Evolutionary conservation across 1,284 basidiomycete species (phyloP), one percentile per base, ranked within the genome.

Genomic region (Ceratobasidium sp.): DNA sequence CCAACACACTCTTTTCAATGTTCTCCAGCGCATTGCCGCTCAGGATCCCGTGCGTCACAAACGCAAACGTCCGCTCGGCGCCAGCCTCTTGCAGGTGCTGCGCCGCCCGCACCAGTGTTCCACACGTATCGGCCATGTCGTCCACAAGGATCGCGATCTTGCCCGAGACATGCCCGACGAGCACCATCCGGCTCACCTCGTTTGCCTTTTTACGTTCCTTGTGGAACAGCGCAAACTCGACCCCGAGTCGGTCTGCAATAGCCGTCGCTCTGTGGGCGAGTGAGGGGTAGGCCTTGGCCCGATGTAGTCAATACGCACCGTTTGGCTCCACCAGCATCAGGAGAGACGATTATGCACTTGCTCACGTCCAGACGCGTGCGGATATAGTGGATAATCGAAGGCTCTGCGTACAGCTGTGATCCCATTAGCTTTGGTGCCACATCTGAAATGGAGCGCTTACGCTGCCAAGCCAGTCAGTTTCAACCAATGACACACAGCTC

Each of bases 111-210:
- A 94, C 96, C 70, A 99, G 87, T 72, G 97, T 99, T 52, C 97
- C 97, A 80, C 97, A 99, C 50, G 97, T 99, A 82, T 99, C 97
- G 64, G 97, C 96, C 97, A 99, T 99, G 84, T 99, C 97, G 85
- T 99, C 97, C 64, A 99, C 96, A n/a, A 99, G 86, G 75, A 99
- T 94, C 72, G 97, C 97, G 52, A 92, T 87, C 84, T 99, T 99
- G 81, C 91, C 95, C 78, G 89, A 89, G 76, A 97, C 96, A 78
- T 92, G 89, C 4, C 97, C 97, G 73, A 99, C 97, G 64, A 99
- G 89, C 58, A 99, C 90, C 97, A 99, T 99, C 73, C 97, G 91
- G 64, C 96, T 98, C 23, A 99, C 97, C 79, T 98, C 95, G 83
- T 98, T 99, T 46, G 97, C 97, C 86, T 97, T 98, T 84, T 98